phyloP scores from a whole-genome alignment of 768 basidiomycete species.

The Porphyrellus cyaneotinctus region DNA sequence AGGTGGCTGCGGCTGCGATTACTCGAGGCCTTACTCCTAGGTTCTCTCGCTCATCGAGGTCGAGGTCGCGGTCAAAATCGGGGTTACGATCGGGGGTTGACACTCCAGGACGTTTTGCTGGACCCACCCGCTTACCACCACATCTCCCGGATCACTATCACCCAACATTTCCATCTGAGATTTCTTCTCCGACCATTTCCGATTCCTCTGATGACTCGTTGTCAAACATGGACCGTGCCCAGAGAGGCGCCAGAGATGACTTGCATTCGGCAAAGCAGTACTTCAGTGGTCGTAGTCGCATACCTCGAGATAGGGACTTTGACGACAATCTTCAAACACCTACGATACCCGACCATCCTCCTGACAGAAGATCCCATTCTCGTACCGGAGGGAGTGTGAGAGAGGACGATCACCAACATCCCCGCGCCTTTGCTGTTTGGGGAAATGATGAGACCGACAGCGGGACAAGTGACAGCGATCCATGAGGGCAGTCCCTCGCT shows the following conservation, averaged over 20 bases:
- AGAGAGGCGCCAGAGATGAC: slow-evolving; percentile 51
- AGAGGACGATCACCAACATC: slow-evolving; percentile 30
- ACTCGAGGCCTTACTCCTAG: slow-evolving; percentile 30
- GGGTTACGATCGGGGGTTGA: slow-evolving; percentile 56
- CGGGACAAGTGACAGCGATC: slow-evolving; percentile 70
- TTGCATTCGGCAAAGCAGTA: slow-evolving; percentile 38
- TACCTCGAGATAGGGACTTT: slow-evolving; percentile 56
- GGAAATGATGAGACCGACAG: slow-evolving; percentile 89
- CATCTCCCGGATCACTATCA: slow-evolving; percentile 18
- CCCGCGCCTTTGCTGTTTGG: slow-evolving; percentile 76
- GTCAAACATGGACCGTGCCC: slow-evolving; percentile 33
- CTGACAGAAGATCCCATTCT: slow-evolving; percentile 13
- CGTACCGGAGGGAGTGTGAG: slow-evolving; percentile 10
- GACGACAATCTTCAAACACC: slow-evolving; percentile 63
- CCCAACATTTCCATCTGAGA: slow-evolving; percentile 30
- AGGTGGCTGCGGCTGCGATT: slow-evolving; percentile 32
- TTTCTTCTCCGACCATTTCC: slow-evolving; percentile 35
- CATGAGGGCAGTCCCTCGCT: slow-evolving; percentile 14
- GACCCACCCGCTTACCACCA: slow-evolving; percentile 48
- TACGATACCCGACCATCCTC: slow-evolving; percentile 40
- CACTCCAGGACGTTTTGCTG: slow-evolving; percentile 58
- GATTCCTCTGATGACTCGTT: slow-evolving; percentile 38
- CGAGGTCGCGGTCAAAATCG: slow-evolving; percentile 34
- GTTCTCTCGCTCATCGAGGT: slow-evolving; percentile 22
- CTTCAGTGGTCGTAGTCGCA: slow-evolving; percentile 48